Percentiles rank a stretch among this genome's conserved stretches.
These are phyloP conservation scores for Pseudognaphalium luteoalbum DNA, from an alignment of 129 eudicot species.

Conservation along the genomic window DNA sequence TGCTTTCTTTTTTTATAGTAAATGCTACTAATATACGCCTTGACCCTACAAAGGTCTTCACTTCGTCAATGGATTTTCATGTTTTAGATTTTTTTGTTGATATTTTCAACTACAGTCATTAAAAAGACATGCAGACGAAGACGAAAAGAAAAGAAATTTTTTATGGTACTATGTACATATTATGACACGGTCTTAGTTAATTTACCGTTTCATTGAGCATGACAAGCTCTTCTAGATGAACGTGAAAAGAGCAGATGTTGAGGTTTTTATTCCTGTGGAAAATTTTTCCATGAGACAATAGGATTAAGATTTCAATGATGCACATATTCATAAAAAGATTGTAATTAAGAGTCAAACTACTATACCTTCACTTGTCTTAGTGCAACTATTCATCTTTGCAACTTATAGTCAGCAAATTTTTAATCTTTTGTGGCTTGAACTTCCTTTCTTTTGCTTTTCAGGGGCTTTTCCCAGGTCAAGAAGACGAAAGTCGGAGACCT, in stretches of 20 bases:
- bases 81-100: too few relatives aligned
- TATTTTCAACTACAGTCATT: too few relatives aligned
- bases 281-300: too few relatives aligned
- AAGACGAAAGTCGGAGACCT: conserved; percentile 92
- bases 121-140: too few relatives aligned
- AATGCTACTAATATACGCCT: neutral
- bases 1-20: neutral
- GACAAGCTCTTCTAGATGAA: too few relatives aligned
- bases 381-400: neutral
- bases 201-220: too few relatives aligned
- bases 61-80: neutral
- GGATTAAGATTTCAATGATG: too few relatives aligned
- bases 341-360: neutral
- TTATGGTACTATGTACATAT: too few relatives aligned
- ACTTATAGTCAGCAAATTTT: neutral
- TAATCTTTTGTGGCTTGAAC: neutral
- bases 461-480: conserved; percentile 70
- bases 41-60: neutral
- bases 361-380: neutral
- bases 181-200: too few relatives aligned
- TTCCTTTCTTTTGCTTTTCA: conserved; percentile 20
- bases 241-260: too few relatives aligned
- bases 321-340: neutral
- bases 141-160: too few relatives aligned
- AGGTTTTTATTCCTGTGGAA: too few relatives aligned